These are phyloP conservation scores for Zangia roseola DNA, from an alignment of 768 basidiomycete genomes.

Conservation along the genomic window DNA sequence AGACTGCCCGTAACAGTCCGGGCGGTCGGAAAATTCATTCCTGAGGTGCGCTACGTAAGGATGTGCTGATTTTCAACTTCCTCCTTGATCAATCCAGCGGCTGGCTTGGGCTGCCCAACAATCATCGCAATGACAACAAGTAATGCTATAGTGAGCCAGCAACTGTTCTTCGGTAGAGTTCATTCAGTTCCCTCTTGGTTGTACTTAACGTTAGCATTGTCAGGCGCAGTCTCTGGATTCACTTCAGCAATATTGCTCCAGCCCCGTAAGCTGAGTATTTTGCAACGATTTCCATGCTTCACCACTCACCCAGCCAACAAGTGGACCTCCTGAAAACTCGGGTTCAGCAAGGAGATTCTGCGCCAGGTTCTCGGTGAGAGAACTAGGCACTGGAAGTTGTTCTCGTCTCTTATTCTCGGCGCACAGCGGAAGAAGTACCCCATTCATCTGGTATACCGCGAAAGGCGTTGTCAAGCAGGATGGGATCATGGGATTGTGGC, in stretches of 20 bases:
- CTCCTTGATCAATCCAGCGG: no score
- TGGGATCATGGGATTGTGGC: conserved; percentile 78
- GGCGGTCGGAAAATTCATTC: no score
- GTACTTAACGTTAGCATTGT: not conserved
- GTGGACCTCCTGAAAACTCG: conserved; percentile 94
- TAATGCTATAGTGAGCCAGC: conserved; percentile 25
- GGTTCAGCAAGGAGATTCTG: conserved; percentile 75
- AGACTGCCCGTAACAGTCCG: no score
- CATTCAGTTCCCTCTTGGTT: not conserved
- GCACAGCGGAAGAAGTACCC: conserved; percentile 29
- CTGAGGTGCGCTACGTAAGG: no score
- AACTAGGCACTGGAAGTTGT: not conserved
- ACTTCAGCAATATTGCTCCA: conserved; percentile 73
- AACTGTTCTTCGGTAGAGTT: conserved; percentile 29
- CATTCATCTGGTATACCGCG: conserved; percentile 48
- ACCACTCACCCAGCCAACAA: conserved; percentile 24
- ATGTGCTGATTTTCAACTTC: no score
- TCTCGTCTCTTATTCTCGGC: not conserved
- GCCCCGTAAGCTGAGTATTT: conserved; percentile 52
- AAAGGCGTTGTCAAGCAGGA: conserved; percentile 58
- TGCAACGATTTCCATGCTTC: not conserved
- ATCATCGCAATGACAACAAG: no score
- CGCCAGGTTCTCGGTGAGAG: conserved; percentile 37
- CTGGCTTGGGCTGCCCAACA: no score
- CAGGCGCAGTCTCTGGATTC: conserved; percentile 79